These are phyloP conservation scores for Aspergillus pseudotamarii DNA, from an alignment of 2,329 filamentous ascomycete species.

Conservation along the genomic window DNA sequence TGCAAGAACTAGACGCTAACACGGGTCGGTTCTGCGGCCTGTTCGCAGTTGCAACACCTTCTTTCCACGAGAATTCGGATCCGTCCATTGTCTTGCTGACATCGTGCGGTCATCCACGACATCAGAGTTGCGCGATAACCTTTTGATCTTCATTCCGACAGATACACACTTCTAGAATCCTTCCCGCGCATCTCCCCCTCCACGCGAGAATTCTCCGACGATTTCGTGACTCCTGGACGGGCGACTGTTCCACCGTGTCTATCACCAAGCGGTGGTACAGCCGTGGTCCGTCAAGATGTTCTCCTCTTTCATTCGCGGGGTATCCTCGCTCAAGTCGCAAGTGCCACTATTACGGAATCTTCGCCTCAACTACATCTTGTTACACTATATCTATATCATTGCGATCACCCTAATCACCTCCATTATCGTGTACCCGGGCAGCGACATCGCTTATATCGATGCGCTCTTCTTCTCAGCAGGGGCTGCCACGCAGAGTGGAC, in stretches of 20 bases:
- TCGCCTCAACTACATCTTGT: slow-evolving; percentile 48
- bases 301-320: slow-evolving; percentile 26
- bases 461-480: slow-evolving; percentile 86
- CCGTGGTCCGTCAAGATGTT: slow-evolving; percentile 30
- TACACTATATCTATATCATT: slow-evolving; percentile 75
- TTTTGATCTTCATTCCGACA: background rate
- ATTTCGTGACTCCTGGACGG: background rate
- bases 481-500: slow-evolving; percentile 84
- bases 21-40: background rate
- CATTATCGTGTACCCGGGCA: slow-evolving; percentile 70
- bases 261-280: background rate
- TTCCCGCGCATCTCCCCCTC: background rate
- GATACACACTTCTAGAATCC: background rate
- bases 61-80: background rate
- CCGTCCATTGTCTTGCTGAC: background rate
- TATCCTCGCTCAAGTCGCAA: slow-evolving; percentile 31
- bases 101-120: background rate
- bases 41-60: background rate
- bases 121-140: background rate
- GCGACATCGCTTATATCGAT: slow-evolving; percentile 76
- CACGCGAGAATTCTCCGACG: background rate
- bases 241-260: background rate
- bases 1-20: slow-evolving; percentile 8
- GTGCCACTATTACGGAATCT: slow-evolving; percentile 42
- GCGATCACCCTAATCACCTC: slow-evolving; percentile 72